Evolutionary conservation across 1,284 basidiomycete genomes (phyloP).

Genomic region (Papiliotrema fonsecae): DNA sequence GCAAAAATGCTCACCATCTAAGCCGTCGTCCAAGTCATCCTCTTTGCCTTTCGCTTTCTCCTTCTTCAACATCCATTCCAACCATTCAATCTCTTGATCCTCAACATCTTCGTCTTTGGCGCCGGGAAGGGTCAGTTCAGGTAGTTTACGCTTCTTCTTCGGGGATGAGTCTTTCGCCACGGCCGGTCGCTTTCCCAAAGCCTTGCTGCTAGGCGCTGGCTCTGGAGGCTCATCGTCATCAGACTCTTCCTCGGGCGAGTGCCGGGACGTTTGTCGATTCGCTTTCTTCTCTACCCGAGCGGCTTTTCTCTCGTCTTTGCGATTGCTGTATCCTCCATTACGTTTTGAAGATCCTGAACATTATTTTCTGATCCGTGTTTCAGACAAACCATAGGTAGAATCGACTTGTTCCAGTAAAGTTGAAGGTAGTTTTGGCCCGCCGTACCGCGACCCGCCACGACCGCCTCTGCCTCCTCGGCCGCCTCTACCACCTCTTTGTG

Average conservation of each 20-base stretch:
- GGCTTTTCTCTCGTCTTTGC: constrained; percentile 15
- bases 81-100: constrained; percentile 66
- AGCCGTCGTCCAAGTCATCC: constrained; percentile 49
- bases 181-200: constrained; percentile 7
- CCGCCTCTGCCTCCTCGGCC: constrained; percentile 5
- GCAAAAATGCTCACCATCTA: constrained; percentile 57
- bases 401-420: constrained; percentile 35
- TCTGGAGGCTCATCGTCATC: not conserved
- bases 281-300: constrained; percentile 1
- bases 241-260: constrained; percentile 2
- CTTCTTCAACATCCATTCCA: constrained; percentile 63
- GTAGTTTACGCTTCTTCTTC: constrained; percentile 8
- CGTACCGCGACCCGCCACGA: not conserved
- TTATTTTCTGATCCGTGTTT: not conserved
- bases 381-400: constrained; percentile 21
- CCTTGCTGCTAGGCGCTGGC: not conserved
- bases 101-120: constrained; percentile 2
- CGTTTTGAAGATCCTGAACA: not conserved
- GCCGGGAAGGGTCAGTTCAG: constrained; percentile 3
- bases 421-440: constrained; percentile 35
- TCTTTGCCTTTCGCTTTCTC: constrained; percentile 47
- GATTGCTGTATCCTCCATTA: constrained; percentile 12
- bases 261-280: not conserved
- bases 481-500: constrained; percentile 1
- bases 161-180: constrained; percentile 12